These are phyloP conservation scores for Hypoxylon sp. DNA, from an alignment of 2,329 filamentous ascomycete species.

Conservation along the genomic window DNA sequence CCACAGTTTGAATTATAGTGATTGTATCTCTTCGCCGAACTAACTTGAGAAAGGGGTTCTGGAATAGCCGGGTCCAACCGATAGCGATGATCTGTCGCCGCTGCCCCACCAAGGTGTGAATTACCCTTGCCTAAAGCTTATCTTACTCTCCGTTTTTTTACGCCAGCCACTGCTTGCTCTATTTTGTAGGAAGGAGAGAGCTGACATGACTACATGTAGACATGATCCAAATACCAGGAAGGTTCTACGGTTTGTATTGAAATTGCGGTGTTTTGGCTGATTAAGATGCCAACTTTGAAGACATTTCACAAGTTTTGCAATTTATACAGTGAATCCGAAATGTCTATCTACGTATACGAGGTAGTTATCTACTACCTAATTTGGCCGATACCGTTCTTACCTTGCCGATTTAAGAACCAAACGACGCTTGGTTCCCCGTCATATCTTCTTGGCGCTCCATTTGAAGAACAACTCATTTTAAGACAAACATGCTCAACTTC, in stretches of 20 bases:
- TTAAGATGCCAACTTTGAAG: conserved; percentile 7
- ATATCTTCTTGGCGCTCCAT: conserved; percentile 10
- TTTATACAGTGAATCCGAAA: background rate
- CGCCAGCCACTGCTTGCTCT: conserved; percentile 16
- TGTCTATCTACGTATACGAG: background rate
- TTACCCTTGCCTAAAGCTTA: conserved; percentile 24
- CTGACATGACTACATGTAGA: conserved; percentile 1
- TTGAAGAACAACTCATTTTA: background rate
- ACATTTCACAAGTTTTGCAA: background rate
- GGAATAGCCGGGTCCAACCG: conserved; percentile 30
- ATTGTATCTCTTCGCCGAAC: conserved; percentile 15
- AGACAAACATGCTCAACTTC: background rate
- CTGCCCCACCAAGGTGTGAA: conserved; percentile 32
- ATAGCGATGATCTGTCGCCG: conserved; percentile 18
- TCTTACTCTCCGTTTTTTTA: conserved; percentile 15
- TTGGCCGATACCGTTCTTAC: conserved; percentile 6
- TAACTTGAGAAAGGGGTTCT: conserved; percentile 18
- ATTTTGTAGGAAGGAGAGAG: background rate
- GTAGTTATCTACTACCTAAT: background rate
- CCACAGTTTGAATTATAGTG: conserved; percentile 1
- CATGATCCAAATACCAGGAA: background rate
- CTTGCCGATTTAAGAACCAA: conserved; percentile 1
- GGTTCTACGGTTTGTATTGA: background rate
- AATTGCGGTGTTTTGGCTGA: background rate
- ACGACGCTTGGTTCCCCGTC: background rate